Evolutionary conservation across 768 basidiomycete species (phyloP).

Genomic region (Collybia sordida): DNA sequence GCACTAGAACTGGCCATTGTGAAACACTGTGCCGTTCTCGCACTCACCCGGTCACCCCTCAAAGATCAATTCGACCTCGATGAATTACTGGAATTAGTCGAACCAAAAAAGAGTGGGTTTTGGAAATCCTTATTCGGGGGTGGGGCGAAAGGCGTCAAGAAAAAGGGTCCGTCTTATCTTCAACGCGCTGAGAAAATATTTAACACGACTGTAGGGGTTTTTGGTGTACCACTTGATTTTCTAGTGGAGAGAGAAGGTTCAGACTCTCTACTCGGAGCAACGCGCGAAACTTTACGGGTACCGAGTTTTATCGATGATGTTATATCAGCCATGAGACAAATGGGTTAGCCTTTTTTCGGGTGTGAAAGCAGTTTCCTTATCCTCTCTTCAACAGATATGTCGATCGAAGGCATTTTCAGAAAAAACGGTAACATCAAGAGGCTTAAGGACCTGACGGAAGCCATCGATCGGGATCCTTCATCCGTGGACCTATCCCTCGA

Average conservation of each 20-base stretch:
- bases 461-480: slow-evolving; percentile 90
- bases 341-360: slow-evolving; percentile 64
- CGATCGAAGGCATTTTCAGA: slow-evolving; percentile 97
- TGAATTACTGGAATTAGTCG: slow-evolving; percentile 90
- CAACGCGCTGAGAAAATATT: background rate
- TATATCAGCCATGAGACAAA: slow-evolving; percentile 97
- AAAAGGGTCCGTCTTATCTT: slow-evolving; percentile 58
- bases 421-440: slow-evolving; percentile 97
- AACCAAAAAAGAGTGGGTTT: slow-evolving; percentile 89
- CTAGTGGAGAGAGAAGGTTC: slow-evolving; percentile 93
- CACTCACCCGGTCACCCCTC: slow-evolving; percentile 74
- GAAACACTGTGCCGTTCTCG: slow-evolving; percentile 86
- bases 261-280: slow-evolving; percentile 92
- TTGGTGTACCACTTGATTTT: slow-evolving; percentile 89
- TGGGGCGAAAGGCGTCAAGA: slow-evolving; percentile 90
- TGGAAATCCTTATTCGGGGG: slow-evolving; percentile 96
- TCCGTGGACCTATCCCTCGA: slow-evolving; percentile 92
- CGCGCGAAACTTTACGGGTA: slow-evolving; percentile 79
- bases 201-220: slow-evolving; percentile 64
- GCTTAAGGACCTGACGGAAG: slow-evolving; percentile 86
- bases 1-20: slow-evolving; percentile 86
- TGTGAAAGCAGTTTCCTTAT: slow-evolving; percentile 6
- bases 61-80: slow-evolving; percentile 87
- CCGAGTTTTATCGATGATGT: slow-evolving; percentile 99
- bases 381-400: slow-evolving; percentile 75